A percentile compares a stretch with the other conserved stretches of the same genome.
phyloP scores from a whole-genome alignment of 371 early-diverging fungal genomes.

The Mucor velutinosus region DNA sequence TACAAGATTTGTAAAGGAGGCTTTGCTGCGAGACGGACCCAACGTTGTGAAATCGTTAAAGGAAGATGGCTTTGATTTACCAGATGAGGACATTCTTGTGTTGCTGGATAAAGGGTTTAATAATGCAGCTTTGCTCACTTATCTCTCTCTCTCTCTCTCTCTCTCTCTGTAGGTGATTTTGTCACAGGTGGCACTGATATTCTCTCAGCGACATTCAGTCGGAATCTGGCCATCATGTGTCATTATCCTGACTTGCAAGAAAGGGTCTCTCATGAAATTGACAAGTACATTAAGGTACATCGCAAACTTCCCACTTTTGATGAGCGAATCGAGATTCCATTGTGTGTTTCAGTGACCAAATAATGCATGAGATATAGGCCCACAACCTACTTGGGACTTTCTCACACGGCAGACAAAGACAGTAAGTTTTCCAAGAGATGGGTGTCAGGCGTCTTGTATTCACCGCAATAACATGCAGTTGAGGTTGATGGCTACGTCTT shows the following conservation, averaged over 20 bases:
- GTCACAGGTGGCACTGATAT: conserved; percentile 22
- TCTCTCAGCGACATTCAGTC: neutral
- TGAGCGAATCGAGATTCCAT: conserved; percentile 15
- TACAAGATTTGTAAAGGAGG: conserved; percentile 4
- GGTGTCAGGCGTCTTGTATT: too few species aligned
- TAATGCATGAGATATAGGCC: conserved; percentile 20
- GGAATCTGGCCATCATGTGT: conserved; percentile 17
- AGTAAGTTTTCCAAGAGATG: conserved; percentile 2
- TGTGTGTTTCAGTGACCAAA: conserved; percentile 12
- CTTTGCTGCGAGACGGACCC: neutral
- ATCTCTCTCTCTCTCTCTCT: neutral
- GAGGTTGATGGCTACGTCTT: conserved; percentile 16
- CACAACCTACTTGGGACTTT: conserved; percentile 8
- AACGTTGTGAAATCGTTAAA: conserved; percentile 11
- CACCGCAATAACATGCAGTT: too few species aligned
- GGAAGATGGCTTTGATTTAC: neutral
- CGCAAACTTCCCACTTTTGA: conserved; percentile 9
- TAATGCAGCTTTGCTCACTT: neutral
- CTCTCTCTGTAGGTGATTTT: conserved; percentile 20
- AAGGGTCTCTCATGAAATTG: conserved; percentile 11
- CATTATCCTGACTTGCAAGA: conserved; percentile 17
- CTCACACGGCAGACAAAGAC: conserved; percentile 12
- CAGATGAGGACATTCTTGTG: conserved; percentile 2
- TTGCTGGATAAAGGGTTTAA: conserved; percentile 2
- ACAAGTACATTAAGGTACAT: conserved; percentile 10